These are phyloP conservation scores for Globomyces pollinis-pini DNA, from an alignment of 192 early-diverging fungal species.

Conservation along the genomic window DNA sequence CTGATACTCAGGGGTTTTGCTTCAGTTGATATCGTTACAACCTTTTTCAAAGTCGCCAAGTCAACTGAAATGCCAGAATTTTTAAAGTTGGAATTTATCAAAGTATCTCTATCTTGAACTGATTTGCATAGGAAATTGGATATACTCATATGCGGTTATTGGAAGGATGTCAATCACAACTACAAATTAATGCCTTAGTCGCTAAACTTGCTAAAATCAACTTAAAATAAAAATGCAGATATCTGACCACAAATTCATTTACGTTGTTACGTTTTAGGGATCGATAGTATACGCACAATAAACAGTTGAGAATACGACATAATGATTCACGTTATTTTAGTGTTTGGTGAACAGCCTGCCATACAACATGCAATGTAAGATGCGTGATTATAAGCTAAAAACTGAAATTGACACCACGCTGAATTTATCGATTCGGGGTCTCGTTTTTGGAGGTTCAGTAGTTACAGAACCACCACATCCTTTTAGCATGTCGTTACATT, in stretches of 20 bases:
- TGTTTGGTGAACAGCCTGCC: too few relatives aligned
- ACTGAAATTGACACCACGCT: too few relatives aligned
- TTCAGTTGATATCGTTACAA: conserved; percentile 83
- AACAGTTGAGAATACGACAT: too few relatives aligned
- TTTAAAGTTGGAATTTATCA: conserved; percentile 77
- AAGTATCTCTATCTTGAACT: conserved; percentile 18
- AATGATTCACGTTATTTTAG: too few relatives aligned
- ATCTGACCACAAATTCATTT: not conserved
- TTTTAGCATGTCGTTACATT: too few relatives aligned
- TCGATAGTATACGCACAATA: too few relatives aligned
- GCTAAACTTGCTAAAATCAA: conserved; percentile 39
- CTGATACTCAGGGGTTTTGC: conserved; percentile 85
- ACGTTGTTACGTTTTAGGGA: not conserved
- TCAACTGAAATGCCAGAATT: conserved; percentile 68
- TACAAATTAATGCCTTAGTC: conserved; percentile 83
- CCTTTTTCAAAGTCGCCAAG: conserved; percentile 87
- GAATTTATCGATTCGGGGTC: too few relatives aligned
- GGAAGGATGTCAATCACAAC: conserved; percentile 72
- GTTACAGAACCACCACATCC: too few relatives aligned
- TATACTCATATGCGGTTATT: conserved; percentile 84
- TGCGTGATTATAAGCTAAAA: too few relatives aligned
- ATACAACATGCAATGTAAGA: too few relatives aligned
- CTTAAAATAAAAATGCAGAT: not conserved
- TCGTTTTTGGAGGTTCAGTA: too few relatives aligned
- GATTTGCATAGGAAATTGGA: conserved; percentile 74